Evolutionary conservation across 371 early-diverging fungal species (phyloP).

Genomic region (Mucor mucedo): DNA sequence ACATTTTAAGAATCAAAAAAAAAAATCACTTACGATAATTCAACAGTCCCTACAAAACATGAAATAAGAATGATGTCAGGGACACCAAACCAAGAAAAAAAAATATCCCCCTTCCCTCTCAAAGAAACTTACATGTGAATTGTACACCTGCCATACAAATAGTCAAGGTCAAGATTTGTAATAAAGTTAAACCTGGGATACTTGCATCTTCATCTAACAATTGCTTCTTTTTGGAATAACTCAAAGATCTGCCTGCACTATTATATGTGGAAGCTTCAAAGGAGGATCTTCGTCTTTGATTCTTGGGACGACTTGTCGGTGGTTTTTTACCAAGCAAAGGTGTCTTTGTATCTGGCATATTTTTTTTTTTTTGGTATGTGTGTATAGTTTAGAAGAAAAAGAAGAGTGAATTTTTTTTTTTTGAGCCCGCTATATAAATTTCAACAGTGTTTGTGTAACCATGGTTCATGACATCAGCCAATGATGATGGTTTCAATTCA

Average conservation of each 20-base stretch:
- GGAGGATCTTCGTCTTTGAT: conserved; percentile 27
- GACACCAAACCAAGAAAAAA: neutral
- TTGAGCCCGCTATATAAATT: neutral
- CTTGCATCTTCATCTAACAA: conserved; percentile 7
- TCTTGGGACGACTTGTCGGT: conserved; percentile 32
- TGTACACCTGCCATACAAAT: conserved; percentile 63
- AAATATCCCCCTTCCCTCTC: neutral
- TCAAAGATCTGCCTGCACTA: conserved; percentile 20
- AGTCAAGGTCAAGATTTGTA: conserved; percentile 38
- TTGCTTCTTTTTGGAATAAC: conserved; percentile 18
- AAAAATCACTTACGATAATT: conserved; percentile 48
- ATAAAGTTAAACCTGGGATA: conserved; percentile 27
- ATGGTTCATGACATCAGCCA: too few species aligned
- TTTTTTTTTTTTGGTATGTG: too few species aligned
- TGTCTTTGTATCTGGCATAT: conserved; percentile 33
- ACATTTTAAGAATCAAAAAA: neutral
- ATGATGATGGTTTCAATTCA: too few species aligned
- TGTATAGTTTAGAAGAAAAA: conserved; percentile 6
- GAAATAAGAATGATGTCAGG: conserved; percentile 22
- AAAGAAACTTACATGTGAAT: conserved; percentile 57
- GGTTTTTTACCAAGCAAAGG: conserved; percentile 32
- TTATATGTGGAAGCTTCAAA: conserved; percentile 37
- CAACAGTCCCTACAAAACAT: conserved; percentile 53
- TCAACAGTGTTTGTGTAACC: too few species aligned
- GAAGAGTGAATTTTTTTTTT: neutral